Percentiles rank a stretch among this genome's conserved stretches.
These are phyloP conservation scores for Panicum miliaceum DNA, from an alignment of 176 grass and related monocot genomes.

Conservation along the genomic window DNA sequence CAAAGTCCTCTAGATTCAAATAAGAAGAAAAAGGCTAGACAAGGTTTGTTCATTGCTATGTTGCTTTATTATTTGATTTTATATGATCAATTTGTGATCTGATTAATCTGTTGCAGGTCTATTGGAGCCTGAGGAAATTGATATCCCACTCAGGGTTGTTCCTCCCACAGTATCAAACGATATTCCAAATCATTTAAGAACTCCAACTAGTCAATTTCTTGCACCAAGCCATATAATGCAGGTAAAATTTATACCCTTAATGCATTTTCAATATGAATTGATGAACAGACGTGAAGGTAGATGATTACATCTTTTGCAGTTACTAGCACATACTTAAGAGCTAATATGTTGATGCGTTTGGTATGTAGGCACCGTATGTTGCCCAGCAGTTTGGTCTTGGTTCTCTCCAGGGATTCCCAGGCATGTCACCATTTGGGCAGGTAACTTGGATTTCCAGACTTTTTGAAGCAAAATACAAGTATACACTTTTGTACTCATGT, in stretches of 20 bases:
- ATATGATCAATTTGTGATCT: conserved; percentile 22
- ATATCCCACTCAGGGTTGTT: conserved; percentile 54
- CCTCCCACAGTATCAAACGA: conserved; percentile 48
- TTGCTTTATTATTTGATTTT: conserved; percentile 28
- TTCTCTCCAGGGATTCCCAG: conserved; percentile 76
- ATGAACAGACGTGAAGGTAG: not conserved
- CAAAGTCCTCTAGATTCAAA: conserved; percentile 57
- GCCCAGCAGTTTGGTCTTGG: conserved; percentile 78
- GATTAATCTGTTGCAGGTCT: conserved; percentile 50
- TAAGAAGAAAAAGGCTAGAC: conserved; percentile 69
- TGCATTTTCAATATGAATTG: not conserved
- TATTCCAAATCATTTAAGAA: conserved; percentile 70
- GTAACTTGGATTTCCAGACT: conserved; percentile 44
- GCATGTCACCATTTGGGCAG: conserved; percentile 83
- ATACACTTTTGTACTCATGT: not conserved
- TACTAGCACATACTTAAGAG: not conserved
- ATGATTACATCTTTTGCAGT: not conserved
- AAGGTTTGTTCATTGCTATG: conserved; percentile 51
- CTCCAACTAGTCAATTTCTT: conserved; percentile 68
- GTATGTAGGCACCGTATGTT: conserved; percentile 69
- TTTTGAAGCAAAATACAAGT: conserved; percentile 24
- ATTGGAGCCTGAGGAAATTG: conserved; percentile 58
- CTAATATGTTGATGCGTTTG: conserved; percentile 30
- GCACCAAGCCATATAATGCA: conserved; percentile 73
- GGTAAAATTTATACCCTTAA: conserved; percentile 49